Base-by-base conservation (phyloP, 2,329 filamentous ascomycete species). In the Ophiobolus disseminans region DNA sequence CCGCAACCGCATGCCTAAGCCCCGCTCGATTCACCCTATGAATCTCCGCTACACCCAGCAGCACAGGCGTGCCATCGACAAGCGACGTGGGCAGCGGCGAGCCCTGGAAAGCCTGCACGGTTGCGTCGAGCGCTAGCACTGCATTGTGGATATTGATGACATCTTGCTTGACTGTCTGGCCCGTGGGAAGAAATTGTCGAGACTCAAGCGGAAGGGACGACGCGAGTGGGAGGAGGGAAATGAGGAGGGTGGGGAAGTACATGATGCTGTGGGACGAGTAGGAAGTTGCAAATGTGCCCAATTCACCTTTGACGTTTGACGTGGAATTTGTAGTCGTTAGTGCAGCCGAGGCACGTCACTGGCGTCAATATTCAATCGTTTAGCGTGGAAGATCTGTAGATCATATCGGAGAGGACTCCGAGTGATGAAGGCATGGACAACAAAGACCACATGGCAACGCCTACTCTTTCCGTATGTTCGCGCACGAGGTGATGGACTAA, bases 141-240 rank as follows among this genome's bases (percentile, higher is more conserved):
- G 59, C 54, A 11, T 47, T 42, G 26, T 60, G 46, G 42, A 60
- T 62, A 40, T 58, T 58, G 35, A 51, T 44, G 10, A 57, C 48
- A 35, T 53, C 53, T 43, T 57, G 56, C 13, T 43, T 45, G 14
- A 57, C 50, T 10, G 48, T 48, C 26, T 51, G 44, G 28, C 45
- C 50, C 2, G 50, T 59, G 1, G 43, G 50, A 8, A 50, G 49
- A 14, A 54, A 14, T 19, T 39, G 30, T 32, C n/a, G 45, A 8
- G 28, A 47, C 26, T 10, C 41, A 40, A 20, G 42, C 28, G 40
- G 42, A 9, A 7, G 38, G 34, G 19, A 48, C n/a, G 30, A 39
- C 2, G 39, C 19, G 3, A 51, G 37, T 5, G 44, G 25, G 10
- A 32, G 20, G 4, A 56, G 46, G 11, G 16, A 17, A 13, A n/a